Conservation (phyloP, 257 asterid species). For the Primulina tabacum region DNA sequence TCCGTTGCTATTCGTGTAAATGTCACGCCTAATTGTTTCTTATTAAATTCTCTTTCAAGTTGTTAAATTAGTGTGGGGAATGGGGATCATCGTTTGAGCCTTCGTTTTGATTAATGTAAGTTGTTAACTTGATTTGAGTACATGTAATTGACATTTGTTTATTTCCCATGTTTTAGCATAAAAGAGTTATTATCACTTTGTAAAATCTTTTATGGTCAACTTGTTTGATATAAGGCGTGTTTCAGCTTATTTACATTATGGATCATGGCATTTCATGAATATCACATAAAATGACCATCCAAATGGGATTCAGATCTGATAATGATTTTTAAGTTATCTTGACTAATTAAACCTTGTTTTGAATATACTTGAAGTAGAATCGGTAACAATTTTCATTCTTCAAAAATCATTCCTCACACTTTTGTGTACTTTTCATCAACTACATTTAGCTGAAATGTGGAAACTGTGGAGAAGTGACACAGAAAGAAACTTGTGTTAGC, state of each 20-base stretch:
- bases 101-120: too few species aligned
- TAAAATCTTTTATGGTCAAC: neutral
- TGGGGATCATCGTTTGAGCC: neutral
- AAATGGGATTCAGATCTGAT: slow-evolving; percentile 1
- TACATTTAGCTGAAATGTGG: slow-evolving; percentile 66
- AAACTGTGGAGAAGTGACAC: slow-evolving; percentile 68
- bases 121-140: neutral
- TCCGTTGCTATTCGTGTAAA: neutral
- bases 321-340: neutral
- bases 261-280: neutral
- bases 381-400: slow-evolving; percentile 2
- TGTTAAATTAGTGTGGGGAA: neutral
- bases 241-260: neutral
- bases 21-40: neutral
- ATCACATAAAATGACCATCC: neutral
- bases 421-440: neutral
- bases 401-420: neutral
- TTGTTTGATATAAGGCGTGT: neutral
- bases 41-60: neutral
- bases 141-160: neutral
- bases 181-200: neutral
- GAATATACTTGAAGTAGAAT: neutral
- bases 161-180: neutral
- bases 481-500: slow-evolving; percentile 65
- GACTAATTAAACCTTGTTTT: neutral